phyloP scores from a whole-genome alignment of 1,284 basidiomycete species.

The Cryptococcus sp. region DNA sequence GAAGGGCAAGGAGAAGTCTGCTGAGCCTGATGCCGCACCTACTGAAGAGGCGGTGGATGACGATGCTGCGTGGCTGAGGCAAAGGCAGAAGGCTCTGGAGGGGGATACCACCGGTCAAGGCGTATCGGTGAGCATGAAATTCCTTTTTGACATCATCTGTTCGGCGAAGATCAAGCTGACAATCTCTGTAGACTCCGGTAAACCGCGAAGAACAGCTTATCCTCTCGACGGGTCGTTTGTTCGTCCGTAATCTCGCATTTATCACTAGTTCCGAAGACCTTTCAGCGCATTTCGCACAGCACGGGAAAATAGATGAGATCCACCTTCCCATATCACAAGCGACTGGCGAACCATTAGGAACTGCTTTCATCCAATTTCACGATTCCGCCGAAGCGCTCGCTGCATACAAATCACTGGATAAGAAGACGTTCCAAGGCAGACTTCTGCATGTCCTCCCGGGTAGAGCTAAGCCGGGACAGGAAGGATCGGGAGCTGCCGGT shows the following conservation, averaged over 20 bases:
- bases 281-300: conserved; percentile 66
- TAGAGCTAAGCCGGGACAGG: conserved; percentile 60
- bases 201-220: conserved; percentile 63
- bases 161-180: conserved; percentile 16
- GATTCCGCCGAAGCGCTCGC: conserved; percentile 67
- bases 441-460: conserved; percentile 85
- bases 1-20: conserved; percentile 62
- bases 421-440: conserved; percentile 86
- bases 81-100: conserved; percentile 52
- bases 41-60: conserved; percentile 57
- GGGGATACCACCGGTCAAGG: conserved; percentile 20
- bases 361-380: conserved; percentile 77
- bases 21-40: conserved; percentile 26
- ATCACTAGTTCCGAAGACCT: conserved; percentile 76
- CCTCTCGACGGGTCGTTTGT: conserved; percentile 75
- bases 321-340: conserved; percentile 75
- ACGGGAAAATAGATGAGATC: conserved; percentile 75
- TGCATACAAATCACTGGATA: conserved; percentile 79
- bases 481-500: conserved; percentile 59
- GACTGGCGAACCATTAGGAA: conserved; percentile 70
- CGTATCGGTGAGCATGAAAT: conserved; percentile 17
- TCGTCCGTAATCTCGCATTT: conserved; percentile 89
- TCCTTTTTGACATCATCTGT: conserved; percentile 1
- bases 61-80: conserved; percentile 67
- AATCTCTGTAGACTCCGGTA: conserved; percentile 11